These are phyloP conservation scores for Linnemannia zychae DNA, from an alignment of 192 early-diverging fungal species.

Conservation along the genomic window DNA sequence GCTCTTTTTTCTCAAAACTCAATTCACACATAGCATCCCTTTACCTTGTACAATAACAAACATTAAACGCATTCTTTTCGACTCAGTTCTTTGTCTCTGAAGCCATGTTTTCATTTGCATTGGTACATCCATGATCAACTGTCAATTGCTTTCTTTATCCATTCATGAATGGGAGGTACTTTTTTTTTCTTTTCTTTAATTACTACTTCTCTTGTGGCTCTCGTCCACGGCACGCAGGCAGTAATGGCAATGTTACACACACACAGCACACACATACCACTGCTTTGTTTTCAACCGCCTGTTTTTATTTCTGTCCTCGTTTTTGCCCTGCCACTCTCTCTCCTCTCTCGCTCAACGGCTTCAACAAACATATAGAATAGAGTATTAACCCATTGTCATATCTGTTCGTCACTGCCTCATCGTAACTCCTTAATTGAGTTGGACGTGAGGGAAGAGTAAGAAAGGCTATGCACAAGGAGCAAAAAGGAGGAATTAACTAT, in stretches of 20 bases:
- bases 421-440: not conserved
- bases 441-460: not conserved
- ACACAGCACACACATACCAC: not conserved
- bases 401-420: not conserved
- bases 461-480: not conserved
- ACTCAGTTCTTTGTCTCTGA: too few relatives aligned
- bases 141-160: not conserved
- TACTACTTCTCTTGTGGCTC: not conserved
- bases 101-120: too few relatives aligned
- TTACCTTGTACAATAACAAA: too few relatives aligned
- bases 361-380: not conserved
- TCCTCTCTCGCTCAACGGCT: too few relatives aligned
- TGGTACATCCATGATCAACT: not conserved
- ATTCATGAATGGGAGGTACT: not conserved
- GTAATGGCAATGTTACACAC: slow-evolving; percentile 1
- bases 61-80: too few relatives aligned
- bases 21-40: too few relatives aligned
- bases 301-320: not conserved
- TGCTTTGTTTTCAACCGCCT: not conserved
- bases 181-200: not conserved
- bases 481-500: not conserved
- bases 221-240: not conserved
- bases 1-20: too few relatives aligned
- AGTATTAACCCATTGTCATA: not conserved
- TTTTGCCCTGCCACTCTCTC: not conserved